Conservation (phyloP, 2,329 filamentous ascomycete genomes). For the Scytalidium sp. region DNA sequence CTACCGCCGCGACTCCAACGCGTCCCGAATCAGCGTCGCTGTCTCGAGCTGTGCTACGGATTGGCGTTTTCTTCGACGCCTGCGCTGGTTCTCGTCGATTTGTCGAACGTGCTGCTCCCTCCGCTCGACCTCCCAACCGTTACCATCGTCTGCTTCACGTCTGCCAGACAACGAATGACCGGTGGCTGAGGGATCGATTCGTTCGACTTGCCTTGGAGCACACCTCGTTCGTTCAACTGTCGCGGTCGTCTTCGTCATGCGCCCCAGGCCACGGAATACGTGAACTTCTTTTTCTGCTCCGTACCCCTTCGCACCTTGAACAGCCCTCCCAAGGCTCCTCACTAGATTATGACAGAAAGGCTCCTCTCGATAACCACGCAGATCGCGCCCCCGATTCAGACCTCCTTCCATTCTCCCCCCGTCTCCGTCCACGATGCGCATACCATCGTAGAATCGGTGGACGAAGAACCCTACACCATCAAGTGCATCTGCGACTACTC, state of each 20-base stretch:
- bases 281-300: slow-evolving; percentile 25
- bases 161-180: slow-evolving; percentile 8
- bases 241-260: slow-evolving; percentile 34
- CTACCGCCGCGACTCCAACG: neutral
- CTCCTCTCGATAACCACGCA: slow-evolving; percentile 30
- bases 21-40: no score
- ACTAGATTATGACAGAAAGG: slow-evolving; percentile 36
- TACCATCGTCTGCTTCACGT: neutral
- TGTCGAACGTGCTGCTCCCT: no score
- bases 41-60: no score
- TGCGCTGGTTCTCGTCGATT: no score
- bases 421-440: slow-evolving; percentile 21
- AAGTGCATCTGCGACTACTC: slow-evolving; percentile 94
- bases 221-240: slow-evolving; percentile 24
- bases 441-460: slow-evolving; percentile 44
- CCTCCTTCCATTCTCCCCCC: slow-evolving; percentile 16
- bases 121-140: neutral
- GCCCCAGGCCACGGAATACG: slow-evolving; percentile 30
- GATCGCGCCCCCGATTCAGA: slow-evolving; percentile 28
- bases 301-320: slow-evolving; percentile 22
- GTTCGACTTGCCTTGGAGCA: slow-evolving; percentile 1
- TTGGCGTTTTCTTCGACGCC: neutral
- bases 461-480: slow-evolving; percentile 87
- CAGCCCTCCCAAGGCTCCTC: slow-evolving; percentile 30
- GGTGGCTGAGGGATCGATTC: neutral